Conservation (phyloP, 2,329 filamentous ascomycete genomes). For the Phaeosphaeriaceae sp. region DNA sequence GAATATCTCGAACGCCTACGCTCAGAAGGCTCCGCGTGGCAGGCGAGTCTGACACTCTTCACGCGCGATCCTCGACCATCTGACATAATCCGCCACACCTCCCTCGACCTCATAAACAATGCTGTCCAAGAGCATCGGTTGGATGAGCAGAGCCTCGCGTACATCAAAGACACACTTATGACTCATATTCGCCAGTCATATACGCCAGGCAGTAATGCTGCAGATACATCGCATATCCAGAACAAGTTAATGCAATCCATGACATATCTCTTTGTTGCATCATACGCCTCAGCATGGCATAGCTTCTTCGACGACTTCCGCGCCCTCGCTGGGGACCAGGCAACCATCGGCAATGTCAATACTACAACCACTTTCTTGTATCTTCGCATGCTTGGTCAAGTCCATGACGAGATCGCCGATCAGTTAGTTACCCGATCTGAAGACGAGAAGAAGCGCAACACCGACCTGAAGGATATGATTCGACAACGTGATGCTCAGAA, state of each 20-base stretch:
- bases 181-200: conserved; percentile 82
- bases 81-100: conserved; percentile 86
- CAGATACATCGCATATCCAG: conserved; percentile 80
- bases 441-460: conserved; percentile 83
- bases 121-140: conserved; percentile 81
- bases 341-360: conserved; percentile 67
- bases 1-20: conserved; percentile 80
- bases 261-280: conserved; percentile 87
- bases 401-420: conserved; percentile 98
- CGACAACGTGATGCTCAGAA: conserved; percentile 86
- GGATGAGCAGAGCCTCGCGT: conserved; percentile 72
- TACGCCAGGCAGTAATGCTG: conserved; percentile 61
- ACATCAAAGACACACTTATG: conserved; percentile 81
- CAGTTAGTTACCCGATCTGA: conserved; percentile 80
- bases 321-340: conserved; percentile 71
- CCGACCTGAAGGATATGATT: conserved; percentile 88
- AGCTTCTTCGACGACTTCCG: conserved; percentile 91
- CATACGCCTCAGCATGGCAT: conserved; percentile 87
- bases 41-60: conserved; percentile 86
- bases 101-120: conserved; percentile 91
- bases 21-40: conserved; percentile 84
- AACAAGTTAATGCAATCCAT: conserved; percentile 97
- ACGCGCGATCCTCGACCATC: conserved; percentile 75
- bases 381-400: conserved; percentile 82
- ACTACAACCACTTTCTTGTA: conserved; percentile 81